Base-by-base conservation (phyloP, 1,284 basidiomycete species). In the Ceratobasidium sp. region DNA sequence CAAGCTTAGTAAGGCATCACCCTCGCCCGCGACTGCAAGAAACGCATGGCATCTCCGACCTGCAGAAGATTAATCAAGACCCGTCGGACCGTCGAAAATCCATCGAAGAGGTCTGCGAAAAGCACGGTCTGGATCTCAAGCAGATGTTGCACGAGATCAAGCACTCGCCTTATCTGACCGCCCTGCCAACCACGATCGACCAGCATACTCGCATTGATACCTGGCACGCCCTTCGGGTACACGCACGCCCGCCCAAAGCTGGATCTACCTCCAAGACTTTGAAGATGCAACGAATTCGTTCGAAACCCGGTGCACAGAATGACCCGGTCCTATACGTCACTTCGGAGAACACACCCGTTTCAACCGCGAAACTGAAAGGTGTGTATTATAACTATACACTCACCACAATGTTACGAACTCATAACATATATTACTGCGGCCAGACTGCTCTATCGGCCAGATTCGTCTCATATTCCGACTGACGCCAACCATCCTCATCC, bases 331-430 rank as follows among this genome's bases (percentile, higher is more conserved):
- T 62, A 3, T 62, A 62, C 38, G 38, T 40, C 20, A 7, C 20
- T 42, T 62, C 61, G 20, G 38, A 42, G 1, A 6, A n/a, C 7
- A 42, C 6, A 62, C 20, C 28, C 12, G 61, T 15, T 40, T 26
- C 20, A 40, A 62, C 61, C 40, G 38, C 61, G 20, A 62, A 62
- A 62, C 61, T 62, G 17, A 17, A 62, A 17, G 61, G 61, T 62
- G 61, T 3, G 61, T 40, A 40, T 48, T 17, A 10, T 26, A 40
- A 38, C 15, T 3, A 17, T 20, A 10, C 10, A 62, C 20, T 20
- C 17, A 17, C 46, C 20, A 62, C 17, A 23, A 23, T 1, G 17
- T n/a, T 42, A 10, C 61, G 33, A 33, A 10, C 46, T 28, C 10
- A 15, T 13, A 20, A 10, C 6, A 20, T n/a, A 23, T 23, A 6